Conservation (phyloP, 2,329 filamentous ascomycete species). For the Emericellopsis atlantica region DNA sequence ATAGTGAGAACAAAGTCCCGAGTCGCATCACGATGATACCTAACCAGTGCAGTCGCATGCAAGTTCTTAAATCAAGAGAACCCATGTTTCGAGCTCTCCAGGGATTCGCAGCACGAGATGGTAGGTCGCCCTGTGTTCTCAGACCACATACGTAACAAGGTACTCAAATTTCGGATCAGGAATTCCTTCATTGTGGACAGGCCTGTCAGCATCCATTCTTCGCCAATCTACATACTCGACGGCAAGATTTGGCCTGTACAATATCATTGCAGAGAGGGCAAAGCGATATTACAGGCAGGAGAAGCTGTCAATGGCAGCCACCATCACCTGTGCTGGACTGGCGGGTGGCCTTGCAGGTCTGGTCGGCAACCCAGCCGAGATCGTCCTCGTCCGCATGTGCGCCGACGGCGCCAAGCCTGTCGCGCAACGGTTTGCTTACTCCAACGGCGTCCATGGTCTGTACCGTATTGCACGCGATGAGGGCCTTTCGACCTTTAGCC, state of each 20-base stretch:
- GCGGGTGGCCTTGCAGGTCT: conserved; percentile 27
- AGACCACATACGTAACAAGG: not conserved
- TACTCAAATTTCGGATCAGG: conserved; percentile 10
- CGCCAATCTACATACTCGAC: conserved; percentile 31
- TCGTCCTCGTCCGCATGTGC: conserved; percentile 29
- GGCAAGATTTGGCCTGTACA: conserved; percentile 28
- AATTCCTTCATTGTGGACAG: conserved; percentile 26
- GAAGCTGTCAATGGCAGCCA: conserved; percentile 17
- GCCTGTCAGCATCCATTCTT: conserved; percentile 28
- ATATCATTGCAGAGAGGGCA: conserved; percentile 16
- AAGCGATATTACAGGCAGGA: conserved; percentile 12
- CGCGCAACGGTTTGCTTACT: conserved; percentile 21
- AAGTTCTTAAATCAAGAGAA: conserved; percentile 25
- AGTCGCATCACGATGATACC: not conserved
- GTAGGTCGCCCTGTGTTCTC: conserved; percentile 8
- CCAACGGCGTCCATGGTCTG: conserved; percentile 21
- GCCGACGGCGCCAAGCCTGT: conserved; percentile 26
- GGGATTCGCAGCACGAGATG: conserved; percentile 24
- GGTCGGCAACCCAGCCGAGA: conserved; percentile 29
- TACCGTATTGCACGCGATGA: conserved; percentile 22
- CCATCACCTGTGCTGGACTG: conserved; percentile 23
- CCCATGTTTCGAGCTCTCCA: conserved; percentile 25
- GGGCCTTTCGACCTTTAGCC: conserved; percentile 21
- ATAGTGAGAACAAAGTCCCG: conserved; percentile 16
- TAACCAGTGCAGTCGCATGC: conserved; percentile 22